Evolutionary conservation across 1,284 basidiomycete genomes (phyloP).

Genomic region (Marasmius oreades): DNA sequence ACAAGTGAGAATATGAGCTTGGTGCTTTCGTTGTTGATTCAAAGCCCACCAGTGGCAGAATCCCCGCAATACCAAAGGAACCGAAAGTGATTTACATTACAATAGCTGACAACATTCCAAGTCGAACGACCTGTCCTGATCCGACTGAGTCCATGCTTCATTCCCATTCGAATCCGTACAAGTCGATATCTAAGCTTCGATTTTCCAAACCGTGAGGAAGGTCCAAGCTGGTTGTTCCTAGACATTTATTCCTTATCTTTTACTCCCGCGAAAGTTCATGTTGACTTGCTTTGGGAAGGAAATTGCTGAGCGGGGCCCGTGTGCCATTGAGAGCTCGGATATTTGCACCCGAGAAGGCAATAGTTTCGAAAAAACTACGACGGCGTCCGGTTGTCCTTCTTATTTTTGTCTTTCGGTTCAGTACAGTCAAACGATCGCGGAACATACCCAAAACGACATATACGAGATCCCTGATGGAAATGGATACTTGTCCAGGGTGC

Average conservation of each 20-base stretch:
- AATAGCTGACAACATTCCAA: no score
- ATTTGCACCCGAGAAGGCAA: no score
- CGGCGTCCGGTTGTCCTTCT: no score
- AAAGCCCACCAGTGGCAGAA: background rate
- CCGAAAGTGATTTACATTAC: no score
- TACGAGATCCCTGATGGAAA: background rate
- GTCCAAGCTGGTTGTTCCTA: background rate
- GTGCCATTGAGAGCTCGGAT: no score
- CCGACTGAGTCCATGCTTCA: background rate
- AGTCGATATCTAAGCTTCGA: background rate
- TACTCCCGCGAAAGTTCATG: background rate
- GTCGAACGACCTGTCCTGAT: no score
- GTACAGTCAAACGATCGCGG: background rate
- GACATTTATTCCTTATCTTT: background rate
- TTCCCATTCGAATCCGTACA: background rate
- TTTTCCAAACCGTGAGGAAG: background rate
- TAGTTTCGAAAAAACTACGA: no score
- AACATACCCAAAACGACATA: no score
- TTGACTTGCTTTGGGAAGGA: background rate
- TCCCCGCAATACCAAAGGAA: background rate
- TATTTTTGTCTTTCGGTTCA: background rate
- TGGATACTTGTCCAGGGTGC: background rate
- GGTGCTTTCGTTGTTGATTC: background rate
- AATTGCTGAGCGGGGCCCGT: background rate
- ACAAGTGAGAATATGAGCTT: no score